phyloP scores from a whole-genome alignment of 2,329 filamentous ascomycete species.

The Fusarium bulbicola region DNA sequence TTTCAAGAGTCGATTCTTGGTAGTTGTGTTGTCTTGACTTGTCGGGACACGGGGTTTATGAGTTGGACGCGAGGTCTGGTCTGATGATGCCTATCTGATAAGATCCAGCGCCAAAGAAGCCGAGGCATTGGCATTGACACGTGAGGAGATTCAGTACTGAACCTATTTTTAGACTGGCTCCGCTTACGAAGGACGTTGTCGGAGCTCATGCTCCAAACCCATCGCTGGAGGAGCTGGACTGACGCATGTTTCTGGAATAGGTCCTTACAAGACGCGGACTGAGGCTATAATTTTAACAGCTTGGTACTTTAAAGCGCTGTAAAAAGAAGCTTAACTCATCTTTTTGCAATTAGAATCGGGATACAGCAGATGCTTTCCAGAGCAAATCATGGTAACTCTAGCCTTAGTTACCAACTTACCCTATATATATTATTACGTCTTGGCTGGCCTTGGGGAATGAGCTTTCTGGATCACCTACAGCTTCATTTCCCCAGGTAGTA shows the following conservation, averaged over 20 bases:
- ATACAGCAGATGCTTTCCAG: accelerated
- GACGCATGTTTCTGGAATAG: too few species aligned
- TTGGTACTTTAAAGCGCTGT: accelerated
- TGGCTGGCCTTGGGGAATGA: neutral
- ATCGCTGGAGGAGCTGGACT: too few species aligned
- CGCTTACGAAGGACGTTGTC: neutral
- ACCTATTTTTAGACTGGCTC: neutral
- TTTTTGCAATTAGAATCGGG: accelerated
- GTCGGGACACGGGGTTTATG: neutral
- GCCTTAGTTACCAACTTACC: neutral
- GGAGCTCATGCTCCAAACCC: neutral
- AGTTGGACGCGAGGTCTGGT: neutral
- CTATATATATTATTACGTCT: accelerated
- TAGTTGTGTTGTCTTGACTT: neutral
- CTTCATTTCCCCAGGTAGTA: accelerated
- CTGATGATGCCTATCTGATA: neutral
- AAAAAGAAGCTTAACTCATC: accelerated
- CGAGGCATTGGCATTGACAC: neutral
- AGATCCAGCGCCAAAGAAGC: neutral
- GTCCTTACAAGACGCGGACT: neutral
- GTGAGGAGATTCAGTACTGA: accelerated
- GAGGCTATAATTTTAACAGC: accelerated
- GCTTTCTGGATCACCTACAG: accelerated
- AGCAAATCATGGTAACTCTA: neutral
- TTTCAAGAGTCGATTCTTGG: neutral